Evolutionary conservation across 2,329 filamentous ascomycete genomes (phyloP).

Genomic region (Xylaria arbuscula): DNA sequence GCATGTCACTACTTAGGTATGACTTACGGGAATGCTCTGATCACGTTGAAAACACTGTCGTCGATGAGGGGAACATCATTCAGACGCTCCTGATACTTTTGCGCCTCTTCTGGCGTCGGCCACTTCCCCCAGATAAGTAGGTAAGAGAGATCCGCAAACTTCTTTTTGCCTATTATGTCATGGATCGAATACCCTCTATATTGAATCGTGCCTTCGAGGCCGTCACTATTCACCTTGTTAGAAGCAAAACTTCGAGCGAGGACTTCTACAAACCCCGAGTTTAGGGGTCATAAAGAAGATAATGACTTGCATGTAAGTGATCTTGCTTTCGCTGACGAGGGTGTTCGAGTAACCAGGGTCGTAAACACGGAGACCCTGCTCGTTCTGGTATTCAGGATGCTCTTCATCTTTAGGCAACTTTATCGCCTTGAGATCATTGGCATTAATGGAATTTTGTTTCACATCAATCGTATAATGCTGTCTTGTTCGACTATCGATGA

Average conservation of each 20-base stretch:
- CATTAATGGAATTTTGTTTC: constrained; percentile 36
- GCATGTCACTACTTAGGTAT: neutral
- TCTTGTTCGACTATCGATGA: constrained; percentile 38
- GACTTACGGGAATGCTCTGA: constrained; percentile 37
- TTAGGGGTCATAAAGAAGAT: neutral
- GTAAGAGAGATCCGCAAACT: constrained; percentile 36
- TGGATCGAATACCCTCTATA: constrained; percentile 37
- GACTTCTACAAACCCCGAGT: neutral
- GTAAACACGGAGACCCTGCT: constrained; percentile 38
- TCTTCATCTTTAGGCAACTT: constrained; percentile 36
- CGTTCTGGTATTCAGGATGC: constrained; percentile 38
- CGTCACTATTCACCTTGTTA: constrained; percentile 26
- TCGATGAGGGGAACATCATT: constrained; percentile 35
- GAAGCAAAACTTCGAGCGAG: neutral
- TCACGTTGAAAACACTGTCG: constrained; percentile 34
- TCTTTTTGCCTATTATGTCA: constrained; percentile 37
- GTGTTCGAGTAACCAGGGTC: constrained; percentile 41
- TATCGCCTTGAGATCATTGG: constrained; percentile 36
- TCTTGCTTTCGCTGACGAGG: constrained; percentile 38
- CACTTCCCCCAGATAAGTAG: constrained; percentile 39
- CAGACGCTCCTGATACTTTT: constrained; percentile 31
- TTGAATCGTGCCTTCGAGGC: constrained; percentile 35
- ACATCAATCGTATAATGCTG: constrained; percentile 33
- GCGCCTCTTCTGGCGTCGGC: constrained; percentile 33
- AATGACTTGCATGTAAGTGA: constrained; percentile 39